phyloP scores from a whole-genome alignment of 352 stramenopile species.

The Globisporangium alternatum region DNA sequence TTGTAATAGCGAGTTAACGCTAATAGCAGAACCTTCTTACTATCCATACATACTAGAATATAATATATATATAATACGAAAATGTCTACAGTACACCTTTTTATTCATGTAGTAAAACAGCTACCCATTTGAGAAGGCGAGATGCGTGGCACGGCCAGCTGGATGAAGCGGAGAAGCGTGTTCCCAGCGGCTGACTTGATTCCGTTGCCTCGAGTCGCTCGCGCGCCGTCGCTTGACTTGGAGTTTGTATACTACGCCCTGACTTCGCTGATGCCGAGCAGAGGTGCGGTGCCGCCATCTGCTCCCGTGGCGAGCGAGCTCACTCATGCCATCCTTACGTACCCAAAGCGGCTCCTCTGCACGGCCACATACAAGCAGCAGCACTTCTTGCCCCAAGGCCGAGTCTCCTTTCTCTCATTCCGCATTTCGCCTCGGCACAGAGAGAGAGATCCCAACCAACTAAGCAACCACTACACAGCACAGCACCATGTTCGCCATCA shows the following conservation, averaged over 20 bases:
- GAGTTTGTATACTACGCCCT: neutral
- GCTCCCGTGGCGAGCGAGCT: conserved; percentile 2
- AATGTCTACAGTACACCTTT: neutral
- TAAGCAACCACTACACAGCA: neutral
- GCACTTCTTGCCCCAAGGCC: neutral
- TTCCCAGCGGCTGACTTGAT: conserved; percentile 6
- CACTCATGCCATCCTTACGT: neutral
- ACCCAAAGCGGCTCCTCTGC: conserved; percentile 2
- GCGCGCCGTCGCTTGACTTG: neutral
- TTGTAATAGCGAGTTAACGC: neutral
- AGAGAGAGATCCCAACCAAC: neutral
- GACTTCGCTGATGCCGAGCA: neutral
- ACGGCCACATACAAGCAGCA: neutral
- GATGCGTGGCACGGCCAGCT: neutral
- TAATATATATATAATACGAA: neutral
- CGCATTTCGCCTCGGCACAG: conserved; percentile 1
- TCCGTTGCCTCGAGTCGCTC: neutral
- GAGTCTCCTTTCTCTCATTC: conserved; percentile 12
- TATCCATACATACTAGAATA: neutral
- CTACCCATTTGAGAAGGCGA: neutral
- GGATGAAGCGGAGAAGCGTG: conserved; percentile 10
- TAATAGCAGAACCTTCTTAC: neutral
- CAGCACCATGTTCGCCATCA: conserved; percentile 11
- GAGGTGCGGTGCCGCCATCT: conserved; percentile 17
- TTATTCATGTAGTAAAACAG: neutral